Evolutionary conservation across 2,329 filamentous ascomycete genomes (phyloP), one percentile per base, ranked within the genome.

Genomic region (Helminthosporium solani): DNA sequence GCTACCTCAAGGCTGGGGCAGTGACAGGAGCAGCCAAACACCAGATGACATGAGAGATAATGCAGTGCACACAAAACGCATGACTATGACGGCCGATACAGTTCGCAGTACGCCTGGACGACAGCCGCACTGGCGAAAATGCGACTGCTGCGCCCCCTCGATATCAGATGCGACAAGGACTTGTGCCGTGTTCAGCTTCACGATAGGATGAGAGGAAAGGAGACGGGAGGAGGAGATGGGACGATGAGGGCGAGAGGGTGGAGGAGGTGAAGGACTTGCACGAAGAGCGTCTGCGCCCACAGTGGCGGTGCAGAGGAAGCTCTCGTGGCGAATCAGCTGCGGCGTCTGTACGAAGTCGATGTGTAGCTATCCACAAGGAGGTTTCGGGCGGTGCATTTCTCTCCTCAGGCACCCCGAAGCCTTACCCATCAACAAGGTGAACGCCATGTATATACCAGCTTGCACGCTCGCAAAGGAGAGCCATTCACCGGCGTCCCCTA

Each of bases 331-430:
- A 61, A 64, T 61, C 55, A 58, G 14, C 21, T 9, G n/a, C 19
- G 46, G 54, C 56, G 53, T 50, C 57, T 52, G 36, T 33, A 18
- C 33, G 39, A 44, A 18, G 40, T 39, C 47, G 39, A 38, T 41
- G 34, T 36, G 27, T n/a, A n/a, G n/a, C n/a, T n/a, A n/a, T n/a
- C n/a, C n/a, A n/a, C n/a, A n/a, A n/a, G n/a, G n/a, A n/a, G n/a
- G n/a, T n/a, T 27, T 11, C 35, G 46, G 42, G 44, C 49, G 48
- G 54, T 51, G 44, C 52, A 52, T 40, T 47, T 42, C 42, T 49
- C 49, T 49, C 47, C 52, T 47, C 47, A 62, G 60, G 61, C 61
- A 46, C 42, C 44, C 49, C 52, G 47, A 52, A 63, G 58, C 58
- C 56, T 62, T 57, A 56, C 23, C n/a, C 56, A 57, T 50, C 51